These are phyloP conservation scores for Rhizopus delemar DNA, from an alignment of 371 early-diverging fungal species.

Conservation along the genomic window DNA sequence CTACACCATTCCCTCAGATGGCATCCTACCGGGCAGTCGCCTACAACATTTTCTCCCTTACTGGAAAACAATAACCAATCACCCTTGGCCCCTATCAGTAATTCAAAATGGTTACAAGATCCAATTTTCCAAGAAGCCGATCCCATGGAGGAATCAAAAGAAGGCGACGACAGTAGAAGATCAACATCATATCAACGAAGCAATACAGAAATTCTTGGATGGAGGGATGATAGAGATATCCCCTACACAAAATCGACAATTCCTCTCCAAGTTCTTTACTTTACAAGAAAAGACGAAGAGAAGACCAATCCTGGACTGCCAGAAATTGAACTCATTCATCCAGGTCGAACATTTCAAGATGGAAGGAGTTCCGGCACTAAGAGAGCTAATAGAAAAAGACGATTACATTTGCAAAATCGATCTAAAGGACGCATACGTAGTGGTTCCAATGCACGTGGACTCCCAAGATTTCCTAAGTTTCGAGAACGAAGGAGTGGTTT, in stretches of 20 bases:
- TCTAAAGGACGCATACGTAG: not conserved
- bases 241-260: not conserved
- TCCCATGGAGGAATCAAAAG: slow-evolving; percentile 5
- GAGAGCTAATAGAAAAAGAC: not conserved
- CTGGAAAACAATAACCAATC: not conserved
- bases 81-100: not conserved
- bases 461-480: too few species aligned
- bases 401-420: not conserved
- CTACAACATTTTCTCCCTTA: not conserved
- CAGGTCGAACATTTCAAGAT: too few species aligned
- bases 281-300: slow-evolving; percentile 11
- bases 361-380: not conserved
- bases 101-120: not conserved
- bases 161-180: not conserved
- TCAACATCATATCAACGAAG: slow-evolving; percentile 4
- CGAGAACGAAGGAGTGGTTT: too few species aligned
- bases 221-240: slow-evolving; percentile 7
- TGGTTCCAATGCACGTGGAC: too few species aligned
- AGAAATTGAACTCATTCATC: not conserved
- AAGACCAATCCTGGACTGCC: slow-evolving; percentile 12
- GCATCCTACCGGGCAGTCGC: not conserved
- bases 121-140: not conserved
- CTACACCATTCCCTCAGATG: slow-evolving; percentile 1
- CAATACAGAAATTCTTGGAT: slow-evolving; percentile 7
- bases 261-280: slow-evolving; percentile 10